Evolutionary conservation across 2,329 filamentous ascomycete species (phyloP).

Genomic region (Fusarium sp.): DNA sequence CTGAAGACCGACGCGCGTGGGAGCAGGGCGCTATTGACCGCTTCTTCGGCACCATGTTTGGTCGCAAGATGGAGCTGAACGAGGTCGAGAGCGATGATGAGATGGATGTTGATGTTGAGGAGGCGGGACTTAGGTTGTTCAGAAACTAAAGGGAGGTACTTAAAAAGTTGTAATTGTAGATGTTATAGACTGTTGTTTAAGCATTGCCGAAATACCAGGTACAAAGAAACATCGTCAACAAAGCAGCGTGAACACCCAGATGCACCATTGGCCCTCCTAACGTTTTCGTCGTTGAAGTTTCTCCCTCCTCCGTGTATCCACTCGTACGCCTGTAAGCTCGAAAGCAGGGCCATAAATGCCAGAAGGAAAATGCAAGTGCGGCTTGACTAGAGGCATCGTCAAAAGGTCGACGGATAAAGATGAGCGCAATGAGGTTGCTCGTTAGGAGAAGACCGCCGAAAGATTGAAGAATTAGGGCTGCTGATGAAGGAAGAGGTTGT

Average conservation of each 20-base stretch:
- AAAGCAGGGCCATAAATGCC: conserved; percentile 61
- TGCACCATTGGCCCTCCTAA: conserved; percentile 61
- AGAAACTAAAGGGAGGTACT: conserved; percentile 48
- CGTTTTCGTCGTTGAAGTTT: conserved; percentile 34
- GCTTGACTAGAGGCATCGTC: conserved; percentile 49
- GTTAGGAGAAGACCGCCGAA: conserved; percentile 60
- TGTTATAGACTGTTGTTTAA: conserved; percentile 17
- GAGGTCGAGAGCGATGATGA: conserved; percentile 67
- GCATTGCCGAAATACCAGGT: conserved; percentile 26
- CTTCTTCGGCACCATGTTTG: conserved; percentile 80
- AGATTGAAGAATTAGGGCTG: conserved; percentile 57
- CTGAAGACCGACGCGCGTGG: conserved; percentile 85
- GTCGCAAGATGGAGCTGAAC: conserved; percentile 73
- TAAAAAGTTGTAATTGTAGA: conserved; percentile 25
- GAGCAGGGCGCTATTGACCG: conserved; percentile 81
- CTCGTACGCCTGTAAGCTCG: conserved; percentile 53
- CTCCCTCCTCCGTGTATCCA: conserved; percentile 38
- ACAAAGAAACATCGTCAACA: conserved; percentile 51
- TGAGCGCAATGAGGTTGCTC: conserved; percentile 57
- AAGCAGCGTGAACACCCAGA: conserved; percentile 54
- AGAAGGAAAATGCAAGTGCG: conserved; percentile 57
- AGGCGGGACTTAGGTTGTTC: conserved; percentile 65
- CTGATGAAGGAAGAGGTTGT: conserved; percentile 52
- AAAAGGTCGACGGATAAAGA: conserved; percentile 48
- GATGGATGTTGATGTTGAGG: conserved; percentile 64